Evolutionary conservation across 805 yeast species (phyloP).

Genomic region (Grigorovia transvaalensis): DNA sequence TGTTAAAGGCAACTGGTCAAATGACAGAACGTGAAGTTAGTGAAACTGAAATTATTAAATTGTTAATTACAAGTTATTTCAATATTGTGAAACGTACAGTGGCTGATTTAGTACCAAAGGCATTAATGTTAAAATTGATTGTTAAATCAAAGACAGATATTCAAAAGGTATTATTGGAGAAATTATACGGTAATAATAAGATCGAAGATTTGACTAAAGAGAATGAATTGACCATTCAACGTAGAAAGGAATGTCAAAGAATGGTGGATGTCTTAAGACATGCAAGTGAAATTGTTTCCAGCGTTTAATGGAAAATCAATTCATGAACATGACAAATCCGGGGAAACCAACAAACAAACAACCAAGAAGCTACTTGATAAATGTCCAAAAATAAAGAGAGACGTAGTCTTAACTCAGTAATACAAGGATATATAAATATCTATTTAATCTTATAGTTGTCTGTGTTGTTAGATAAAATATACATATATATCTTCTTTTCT

Average conservation of each 20-base stretch:
- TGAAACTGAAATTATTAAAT: slow-evolving; percentile 95
- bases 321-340: not conserved
- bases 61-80: slow-evolving; percentile 82
- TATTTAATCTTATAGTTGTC: no score
- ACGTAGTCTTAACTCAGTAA: no score
- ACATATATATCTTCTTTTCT: no score
- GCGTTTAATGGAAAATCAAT: slow-evolving; percentile 19
- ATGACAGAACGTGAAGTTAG: slow-evolving; percentile 91
- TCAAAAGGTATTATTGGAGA: slow-evolving; percentile 81
- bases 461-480: no score
- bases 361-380: no score
- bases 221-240: slow-evolving; percentile 82
- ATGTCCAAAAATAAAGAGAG: no score
- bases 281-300: slow-evolving; percentile 78
- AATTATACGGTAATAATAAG: slow-evolving; percentile 62
- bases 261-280: slow-evolving; percentile 88
- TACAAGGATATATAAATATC: no score
- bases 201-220: slow-evolving; percentile 76
- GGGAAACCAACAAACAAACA: no score
- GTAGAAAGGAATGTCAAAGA: slow-evolving; percentile 87
- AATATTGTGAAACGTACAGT: slow-evolving; percentile 88
- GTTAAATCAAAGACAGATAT: slow-evolving; percentile 75
- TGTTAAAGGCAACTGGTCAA: slow-evolving; percentile 79
- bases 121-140: slow-evolving; percentile 86
- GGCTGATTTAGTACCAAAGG: slow-evolving; percentile 90